A percentile compares a stretch with the other conserved stretches of the same genome.
Conservation (phyloP, 2,329 filamentous ascomycete genomes). For the Cladophialophora bantiana region DNA sequence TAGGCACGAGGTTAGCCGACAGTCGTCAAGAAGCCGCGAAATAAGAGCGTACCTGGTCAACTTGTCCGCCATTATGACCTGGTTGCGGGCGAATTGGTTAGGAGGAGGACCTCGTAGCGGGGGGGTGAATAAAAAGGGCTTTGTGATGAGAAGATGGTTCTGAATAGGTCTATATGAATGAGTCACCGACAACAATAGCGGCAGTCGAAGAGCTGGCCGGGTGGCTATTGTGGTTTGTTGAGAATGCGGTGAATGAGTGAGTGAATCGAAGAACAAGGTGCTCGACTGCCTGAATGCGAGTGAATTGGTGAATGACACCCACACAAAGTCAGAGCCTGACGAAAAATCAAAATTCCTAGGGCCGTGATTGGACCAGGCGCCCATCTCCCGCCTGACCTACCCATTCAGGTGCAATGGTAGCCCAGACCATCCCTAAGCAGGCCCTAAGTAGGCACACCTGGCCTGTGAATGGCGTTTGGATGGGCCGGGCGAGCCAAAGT, state of each 20-base stretch:
- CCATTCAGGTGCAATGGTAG: not conserved
- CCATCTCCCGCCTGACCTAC: slow-evolving; percentile 8
- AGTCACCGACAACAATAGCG: slow-evolving; percentile 29
- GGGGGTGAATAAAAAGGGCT: not conserved
- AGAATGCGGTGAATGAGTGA: slow-evolving; percentile 29
- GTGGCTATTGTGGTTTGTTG: slow-evolving; percentile 25
- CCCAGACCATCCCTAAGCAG: not conserved
- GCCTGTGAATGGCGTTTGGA: slow-evolving; percentile 5
- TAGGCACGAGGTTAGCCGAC: slow-evolving; percentile 48
- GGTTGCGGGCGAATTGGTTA: not conserved
- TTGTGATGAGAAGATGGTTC: not conserved
- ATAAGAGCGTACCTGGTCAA: slow-evolving; percentile 77
- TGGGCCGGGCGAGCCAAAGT: not conserved
- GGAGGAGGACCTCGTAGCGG: not conserved
- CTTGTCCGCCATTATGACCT: slow-evolving; percentile 80
- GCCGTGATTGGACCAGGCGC: slow-evolving; percentile 27
- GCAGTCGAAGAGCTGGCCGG: slow-evolving; percentile 23
- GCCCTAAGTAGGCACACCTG: not conserved
- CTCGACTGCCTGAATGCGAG: not conserved
- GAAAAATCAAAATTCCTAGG: slow-evolving; percentile 31
- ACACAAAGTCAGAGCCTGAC: not conserved
- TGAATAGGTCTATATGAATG: slow-evolving; percentile 2
- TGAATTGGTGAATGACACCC: not conserved
- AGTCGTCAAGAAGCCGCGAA: not conserved
- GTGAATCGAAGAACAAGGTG: slow-evolving; percentile 21